Evolutionary conservation across 208 protist genomes (phyloP).

Genomic region (Leishmania mexicana): DNA sequence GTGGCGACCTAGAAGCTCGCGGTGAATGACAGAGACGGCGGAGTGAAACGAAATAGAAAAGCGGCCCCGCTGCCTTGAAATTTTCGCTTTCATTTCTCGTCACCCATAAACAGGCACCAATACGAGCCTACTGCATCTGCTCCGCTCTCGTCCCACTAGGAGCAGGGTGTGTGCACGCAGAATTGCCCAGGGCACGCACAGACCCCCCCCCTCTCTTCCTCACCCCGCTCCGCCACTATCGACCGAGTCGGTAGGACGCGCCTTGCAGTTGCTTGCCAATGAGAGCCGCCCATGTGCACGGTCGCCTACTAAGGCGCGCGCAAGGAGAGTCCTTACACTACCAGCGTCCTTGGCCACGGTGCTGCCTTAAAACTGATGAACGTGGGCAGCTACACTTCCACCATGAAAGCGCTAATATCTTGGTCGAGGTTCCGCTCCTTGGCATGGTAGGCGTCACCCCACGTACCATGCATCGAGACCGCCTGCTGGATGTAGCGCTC

Average conservation of each 20-base stretch:
- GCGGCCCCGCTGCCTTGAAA: not conserved
- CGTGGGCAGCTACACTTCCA: conserved; percentile 6
- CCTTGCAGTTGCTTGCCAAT: not conserved
- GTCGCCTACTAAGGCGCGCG: not conserved
- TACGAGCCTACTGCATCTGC: not conserved
- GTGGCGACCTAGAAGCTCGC: not conserved
- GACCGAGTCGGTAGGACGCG: not conserved
- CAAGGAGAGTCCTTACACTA: not conserved
- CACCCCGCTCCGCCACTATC: not conserved
- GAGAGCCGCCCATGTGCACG: not conserved
- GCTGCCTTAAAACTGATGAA: no score
- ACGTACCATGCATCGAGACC: conserved; percentile 31
- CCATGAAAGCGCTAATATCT: conserved; percentile 49
- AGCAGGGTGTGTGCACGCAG: not conserved
- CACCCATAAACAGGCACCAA: not conserved
- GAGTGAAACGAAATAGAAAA: not conserved
- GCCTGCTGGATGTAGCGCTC: conserved; percentile 73
- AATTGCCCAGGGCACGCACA: not conserved
- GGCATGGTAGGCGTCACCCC: conserved; percentile 36
- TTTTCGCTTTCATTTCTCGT: not conserved
- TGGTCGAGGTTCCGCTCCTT: conserved; percentile 47
- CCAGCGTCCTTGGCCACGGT: not conserved
- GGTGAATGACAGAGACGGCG: not conserved
- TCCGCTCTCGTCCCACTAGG: no score
- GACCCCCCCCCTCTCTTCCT: not conserved